Base-by-base conservation (phyloP, 1,284 basidiomycete species). In the Amylostereum chailletii region DNA sequence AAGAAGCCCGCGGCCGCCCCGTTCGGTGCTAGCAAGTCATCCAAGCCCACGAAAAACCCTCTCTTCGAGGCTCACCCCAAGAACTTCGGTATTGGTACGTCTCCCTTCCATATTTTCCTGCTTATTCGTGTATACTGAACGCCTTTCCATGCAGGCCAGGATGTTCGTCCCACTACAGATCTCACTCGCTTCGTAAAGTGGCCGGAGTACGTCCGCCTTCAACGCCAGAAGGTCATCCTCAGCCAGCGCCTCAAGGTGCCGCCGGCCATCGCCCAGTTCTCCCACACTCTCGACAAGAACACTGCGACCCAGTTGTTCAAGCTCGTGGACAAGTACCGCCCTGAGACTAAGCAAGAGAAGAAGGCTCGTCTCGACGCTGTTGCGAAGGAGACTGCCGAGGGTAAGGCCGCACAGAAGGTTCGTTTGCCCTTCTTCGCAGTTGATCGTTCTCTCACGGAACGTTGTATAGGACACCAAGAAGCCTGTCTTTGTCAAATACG, bases 131-230 rank as follows among this genome's bases (percentile, higher is more conserved):
- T 44, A 42, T 33, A 36, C 45, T 37, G 45, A 55, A 34, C 31
- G 33, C 27, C 7, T 34, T 37, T 19, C 19, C 19, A 6, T 51
- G 3, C 56, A 95, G 94, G 94, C 65, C 92, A 95, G 75, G 91
- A 96, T 73, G 83, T 98, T 64, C 90, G 88, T 64, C 94, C 88
- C 63, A 80, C 81, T 69, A 82, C 81, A 53, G 95, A 99, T 74
- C 74, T 98, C 58, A 96, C 92, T 57, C 92, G 94, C 69, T 98
- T 98, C 75, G 92, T 98, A 74, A 98, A 97, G 75, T 99, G 95
- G 95, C 95, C 95, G 60, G 93, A 95, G 76, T 99, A 99, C 67
- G 86, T 99, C 61, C 92, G 93, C 66, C 88, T 98, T 54, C 95
- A 99, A 71, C 87, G 95, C 70, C 94, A 98, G 74, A 96, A 95